Evolutionary conservation across 2,329 filamentous ascomycete genomes (phyloP), one percentile per base, ranked within the genome.

Genomic region (Talaromyces funiculosus): DNA sequence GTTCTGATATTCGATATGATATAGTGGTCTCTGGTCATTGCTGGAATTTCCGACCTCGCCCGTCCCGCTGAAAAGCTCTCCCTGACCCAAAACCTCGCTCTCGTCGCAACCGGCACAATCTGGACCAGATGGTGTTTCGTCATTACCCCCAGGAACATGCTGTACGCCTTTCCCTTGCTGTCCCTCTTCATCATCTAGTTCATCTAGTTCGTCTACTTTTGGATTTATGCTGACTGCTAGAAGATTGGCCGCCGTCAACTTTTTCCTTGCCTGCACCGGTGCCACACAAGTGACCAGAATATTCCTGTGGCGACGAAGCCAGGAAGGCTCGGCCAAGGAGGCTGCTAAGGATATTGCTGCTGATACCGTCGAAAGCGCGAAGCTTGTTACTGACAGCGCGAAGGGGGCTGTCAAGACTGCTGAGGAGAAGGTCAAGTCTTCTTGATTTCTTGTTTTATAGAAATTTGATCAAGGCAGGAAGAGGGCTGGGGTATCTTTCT

Each of bases 81-180:
- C 42, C 81, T 97, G 64, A 94, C 90, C 31, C 92, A 97, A 79
- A 99, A 97, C 80, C 82, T 82, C 55, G 93, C 94, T 62, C 84
- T 99, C 68, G 94, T 90, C 73, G 87, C 87, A 69, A 99, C 94
- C 9, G 94, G 94, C 67, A 78, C 89, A 66, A 99, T 99, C 83
- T 99, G 94, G 94, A 99, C 94, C 49, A 86, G 94, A 67, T 99
- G 94, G 94, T 99, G 94, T 83, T 83, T 97, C 73, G 89, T 99
- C 76, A 99, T 99, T 79, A 92, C 87, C 77, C 94, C 94, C 61
- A 87, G 86, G 78, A 99, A 99, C 82, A 80, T 92, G 71, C 88
- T 97, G 88, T 91, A 80, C 20, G 53, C 9, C n/a, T 8, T 12
- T 16, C 38, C n/a, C 24, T 10, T 24, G 4, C 31, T 33, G 6